Base-by-base conservation (phyloP, 768 basidiomycete species). In the Tricholomella constricta region DNA sequence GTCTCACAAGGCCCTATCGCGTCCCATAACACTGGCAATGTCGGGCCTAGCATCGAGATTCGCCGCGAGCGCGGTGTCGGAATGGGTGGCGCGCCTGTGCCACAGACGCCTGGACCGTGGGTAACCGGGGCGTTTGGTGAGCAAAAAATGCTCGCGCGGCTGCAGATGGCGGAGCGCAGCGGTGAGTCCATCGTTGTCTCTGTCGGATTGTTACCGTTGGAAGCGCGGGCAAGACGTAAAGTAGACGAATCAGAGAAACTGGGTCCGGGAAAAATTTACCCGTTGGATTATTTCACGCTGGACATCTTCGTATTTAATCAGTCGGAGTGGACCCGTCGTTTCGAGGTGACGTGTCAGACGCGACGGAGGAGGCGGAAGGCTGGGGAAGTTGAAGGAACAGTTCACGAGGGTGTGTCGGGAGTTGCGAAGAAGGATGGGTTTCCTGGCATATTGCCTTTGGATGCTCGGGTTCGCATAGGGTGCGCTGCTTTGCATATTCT, bases 291-390 rank as follows among this genome's bases (percentile, higher is more conserved):
- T 45, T 94, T 94, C 65, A 86, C 84, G 45, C 68, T 94, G 61
- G 91, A 94, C 55, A 86, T 94, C 2, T 94, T 94, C 61, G 89
- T 94, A 49, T 93, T 87, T 61, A 94, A 94, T 62, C 86, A 86
- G 69, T 85, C 83, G 40, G 73, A 80, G 38, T 85, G 88, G 84
- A 85, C 84, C 45, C 78, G 91, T 53, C 67, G 89, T 58, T 89
- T 93, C 58, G 90, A 91, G 68, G 77, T 93, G 32, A 85, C 80
- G 26, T 86, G 80, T 66, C 85, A 86, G 2, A 79, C 84, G 60
- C 72, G 74, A 27, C 67, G 80, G 51, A 72, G 77, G 61, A 70
- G 81, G 48, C 65, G 78, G 57, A 74, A 72, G 52, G 67, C 66
- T 12, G 69, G 54, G 61, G 65, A 52, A 52, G 59, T 55, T 32